phyloP scores from a whole-genome alignment of 768 basidiomycete genomes.

The Gyrodon lividus region DNA sequence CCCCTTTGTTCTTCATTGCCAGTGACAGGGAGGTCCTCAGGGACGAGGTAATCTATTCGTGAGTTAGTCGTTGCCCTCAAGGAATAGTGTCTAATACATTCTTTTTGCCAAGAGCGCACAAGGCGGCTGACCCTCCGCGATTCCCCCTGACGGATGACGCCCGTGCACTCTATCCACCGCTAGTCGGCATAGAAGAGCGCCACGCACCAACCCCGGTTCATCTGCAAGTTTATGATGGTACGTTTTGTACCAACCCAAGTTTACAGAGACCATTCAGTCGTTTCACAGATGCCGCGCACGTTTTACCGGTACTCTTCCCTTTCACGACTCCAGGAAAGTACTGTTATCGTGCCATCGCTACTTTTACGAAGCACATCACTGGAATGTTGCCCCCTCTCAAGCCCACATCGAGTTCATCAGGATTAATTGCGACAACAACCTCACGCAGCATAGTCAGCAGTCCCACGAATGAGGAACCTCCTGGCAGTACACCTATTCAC shows the following conservation, averaged over 20 bases:
- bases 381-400: slow-evolving; percentile 35
- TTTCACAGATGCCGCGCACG: slow-evolving; percentile 62
- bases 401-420: slow-evolving; percentile 11
- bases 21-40: slow-evolving; percentile 90
- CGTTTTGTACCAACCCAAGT: slow-evolving; percentile 20
- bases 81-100: neutral
- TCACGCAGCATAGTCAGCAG: slow-evolving; percentile 1
- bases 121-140: slow-evolving; percentile 79
- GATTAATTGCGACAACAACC: neutral
- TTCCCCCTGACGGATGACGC: slow-evolving; percentile 51
- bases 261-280: slow-evolving; percentile 8
- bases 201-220: slow-evolving; percentile 77
- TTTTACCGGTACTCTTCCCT: slow-evolving; percentile 70
- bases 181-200: slow-evolving; percentile 53
- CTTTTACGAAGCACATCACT: slow-evolving; percentile 66
- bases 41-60: slow-evolving; percentile 90
- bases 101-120: slow-evolving; percentile 67
- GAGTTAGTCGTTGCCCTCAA: slow-evolving; percentile 26
- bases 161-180: slow-evolving; percentile 53
- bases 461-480: slow-evolving; percentile 1
- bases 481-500: neutral
- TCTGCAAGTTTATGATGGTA: slow-evolving; percentile 90
- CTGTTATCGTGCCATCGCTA: slow-evolving; percentile 75
- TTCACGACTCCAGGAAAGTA: slow-evolving; percentile 79
- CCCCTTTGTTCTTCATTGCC: slow-evolving; percentile 80